Base-by-base conservation (phyloP, 768 basidiomycete species). In the Hebeloma cylindrosporum region DNA sequence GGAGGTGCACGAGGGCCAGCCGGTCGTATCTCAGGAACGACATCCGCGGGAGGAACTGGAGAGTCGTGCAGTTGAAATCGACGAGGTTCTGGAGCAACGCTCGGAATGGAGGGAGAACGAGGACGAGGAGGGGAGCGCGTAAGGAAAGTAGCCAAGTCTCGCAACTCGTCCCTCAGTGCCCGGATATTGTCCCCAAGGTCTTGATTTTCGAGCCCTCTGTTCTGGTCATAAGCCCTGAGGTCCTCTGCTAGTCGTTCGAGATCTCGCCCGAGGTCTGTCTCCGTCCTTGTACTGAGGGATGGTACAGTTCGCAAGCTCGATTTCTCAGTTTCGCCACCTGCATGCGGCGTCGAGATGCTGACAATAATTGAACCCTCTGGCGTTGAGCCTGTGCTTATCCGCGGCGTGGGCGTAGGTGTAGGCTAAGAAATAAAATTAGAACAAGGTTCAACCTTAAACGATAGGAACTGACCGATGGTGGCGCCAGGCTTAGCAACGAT, bases 81-180 rank as follows among this genome's bases (percentile, higher is more conserved):
- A n/a, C n/a, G n/a, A 25, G 52, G 39, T 1, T 40, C 32, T 7
- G 44, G 40, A 10, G 53, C 35, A 2, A 45, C 30, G 2, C n/a
- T n/a, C n/a, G n/a, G n/a, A n/a, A 57, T 26, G 28, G 51, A 45
- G 17, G 45, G 47, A 23, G 59, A 47, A 13, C 57, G 36, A 26
- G 48, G 45, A 14, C 67, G 68, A 1, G 70, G 56, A 2, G 64
- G 66, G 3, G 68, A 71, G 13, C 70, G 72, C 45, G 73, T 79
- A 13, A 85, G 62, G 48, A 72, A 77, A 21, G 78, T 68, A 0
- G 81, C 76, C 8, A 93, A 70, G 33, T 82, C 79, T 9, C 71
- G 72, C 2, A 95, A 67, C 51, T 88, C 82, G 27, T 83, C 72
- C 45, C 85, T 77, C 28, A 96, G 78, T 0, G 80, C 77, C 40